phyloP scores from a whole-genome alignment of 768 basidiomycete genomes.

The Gloeopeniophorella convolvens region DNA sequence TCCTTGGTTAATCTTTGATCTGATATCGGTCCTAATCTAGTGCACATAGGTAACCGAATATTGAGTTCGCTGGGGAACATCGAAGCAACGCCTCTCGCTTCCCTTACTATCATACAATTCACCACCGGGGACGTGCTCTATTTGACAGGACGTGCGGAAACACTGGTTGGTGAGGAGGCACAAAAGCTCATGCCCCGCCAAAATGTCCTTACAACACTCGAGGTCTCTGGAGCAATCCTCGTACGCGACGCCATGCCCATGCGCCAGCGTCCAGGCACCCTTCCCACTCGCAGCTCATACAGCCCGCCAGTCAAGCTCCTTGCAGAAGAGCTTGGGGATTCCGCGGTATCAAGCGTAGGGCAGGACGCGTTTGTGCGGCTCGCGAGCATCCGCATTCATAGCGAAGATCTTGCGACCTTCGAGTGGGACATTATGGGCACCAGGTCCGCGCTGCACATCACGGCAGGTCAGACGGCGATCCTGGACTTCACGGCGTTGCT shows the following conservation, averaged over 20 bases:
- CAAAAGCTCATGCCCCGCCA: slow-evolving; percentile 50
- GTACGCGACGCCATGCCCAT: slow-evolving; percentile 50
- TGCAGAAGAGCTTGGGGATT: slow-evolving; percentile 45
- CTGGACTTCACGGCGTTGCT: slow-evolving; percentile 48
- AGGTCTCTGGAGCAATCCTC: slow-evolving; percentile 45
- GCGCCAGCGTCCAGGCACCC: slow-evolving; percentile 34
- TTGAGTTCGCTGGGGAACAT: slow-evolving; percentile 63
- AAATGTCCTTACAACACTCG: slow-evolving; percentile 42
- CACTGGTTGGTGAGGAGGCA: slow-evolving; percentile 42
- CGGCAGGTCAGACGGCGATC: slow-evolving; percentile 46
- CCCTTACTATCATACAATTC: slow-evolving; percentile 51
- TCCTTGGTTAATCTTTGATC: too few species aligned
- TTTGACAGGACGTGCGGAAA: slow-evolving; percentile 50
- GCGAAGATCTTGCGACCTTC: slow-evolving; percentile 46
- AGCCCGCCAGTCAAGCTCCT: slow-evolving; percentile 52
- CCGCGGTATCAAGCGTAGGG: slow-evolving; percentile 28
- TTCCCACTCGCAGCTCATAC: slow-evolving; percentile 40
- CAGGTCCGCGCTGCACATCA: slow-evolving; percentile 27
- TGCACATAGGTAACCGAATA: slow-evolving; percentile 46
- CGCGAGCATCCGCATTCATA: slow-evolving; percentile 35
- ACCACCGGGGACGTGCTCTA: slow-evolving; percentile 52
- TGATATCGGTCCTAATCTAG: too few species aligned
- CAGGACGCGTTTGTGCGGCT: slow-evolving; percentile 21
- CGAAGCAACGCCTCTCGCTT: slow-evolving; percentile 46
- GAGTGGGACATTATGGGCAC: slow-evolving; percentile 34